Conservation (phyloP, 768 basidiomycete species). For the Clavulina sp. region DNA sequence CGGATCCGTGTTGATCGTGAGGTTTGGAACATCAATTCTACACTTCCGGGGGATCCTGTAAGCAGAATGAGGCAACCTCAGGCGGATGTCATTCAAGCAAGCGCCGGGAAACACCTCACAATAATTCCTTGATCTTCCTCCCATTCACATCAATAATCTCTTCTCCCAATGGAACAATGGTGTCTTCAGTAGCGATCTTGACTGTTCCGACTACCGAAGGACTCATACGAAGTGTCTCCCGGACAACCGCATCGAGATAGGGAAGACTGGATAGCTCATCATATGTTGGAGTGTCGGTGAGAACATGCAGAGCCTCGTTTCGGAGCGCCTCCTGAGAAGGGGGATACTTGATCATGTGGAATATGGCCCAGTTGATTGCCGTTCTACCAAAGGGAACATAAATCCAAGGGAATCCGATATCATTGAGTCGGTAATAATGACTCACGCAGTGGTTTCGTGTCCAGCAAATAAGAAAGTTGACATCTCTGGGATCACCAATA, state of each 20-base stretch:
- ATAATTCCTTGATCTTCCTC: not conserved
- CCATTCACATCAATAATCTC: not conserved
- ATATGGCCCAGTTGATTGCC: conserved; percentile 19
- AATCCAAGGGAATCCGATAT: conserved; percentile 12
- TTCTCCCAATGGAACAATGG: conserved; percentile 2
- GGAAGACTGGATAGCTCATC: conserved; percentile 16
- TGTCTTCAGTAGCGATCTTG: conserved; percentile 3
- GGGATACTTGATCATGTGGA: conserved; percentile 29
- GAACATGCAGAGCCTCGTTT: conserved; percentile 30
- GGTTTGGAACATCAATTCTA: not conserved
- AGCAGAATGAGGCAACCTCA: not conserved
- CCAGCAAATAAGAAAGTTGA: not conserved
- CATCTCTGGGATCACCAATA: not conserved
- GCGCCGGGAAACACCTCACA: too few species aligned
- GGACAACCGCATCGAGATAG: conserved; percentile 17
- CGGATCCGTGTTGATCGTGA: not conserved
- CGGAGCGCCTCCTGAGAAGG: conserved; percentile 33
- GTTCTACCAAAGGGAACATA: conserved; percentile 18
- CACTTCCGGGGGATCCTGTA: not conserved
- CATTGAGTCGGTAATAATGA: not conserved
- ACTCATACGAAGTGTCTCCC: conserved; percentile 8
- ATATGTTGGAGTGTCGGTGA: conserved; percentile 6
- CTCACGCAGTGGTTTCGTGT: not conserved
- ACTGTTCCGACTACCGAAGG: not conserved
- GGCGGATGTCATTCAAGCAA: not conserved